phyloP scores from a whole-genome alignment of 805 yeast species.

The Metschnikowia dekortorum region DNA sequence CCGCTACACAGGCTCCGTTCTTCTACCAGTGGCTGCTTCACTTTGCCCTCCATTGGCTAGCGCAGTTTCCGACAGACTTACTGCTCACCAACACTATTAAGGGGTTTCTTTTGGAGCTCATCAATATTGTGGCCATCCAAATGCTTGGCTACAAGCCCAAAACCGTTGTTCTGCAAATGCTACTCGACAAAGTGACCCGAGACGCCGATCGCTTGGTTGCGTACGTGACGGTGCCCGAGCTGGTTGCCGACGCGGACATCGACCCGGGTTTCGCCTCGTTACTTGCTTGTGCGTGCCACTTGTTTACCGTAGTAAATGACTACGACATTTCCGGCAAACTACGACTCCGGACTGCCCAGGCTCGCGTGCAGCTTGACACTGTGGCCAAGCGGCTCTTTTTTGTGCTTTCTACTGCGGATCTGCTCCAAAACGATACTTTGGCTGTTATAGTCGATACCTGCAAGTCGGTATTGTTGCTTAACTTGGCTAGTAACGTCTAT shows the following conservation, averaged over 20 bases:
- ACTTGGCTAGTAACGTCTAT: constrained; percentile 25
- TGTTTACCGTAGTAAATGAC: constrained; percentile 35
- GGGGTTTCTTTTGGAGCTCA: constrained; percentile 29
- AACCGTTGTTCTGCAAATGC: constrained; percentile 16
- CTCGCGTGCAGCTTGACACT: constrained; percentile 28
- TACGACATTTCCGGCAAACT: constrained; percentile 30
- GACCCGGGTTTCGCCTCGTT: neutral
- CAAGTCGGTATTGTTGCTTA: constrained; percentile 29
- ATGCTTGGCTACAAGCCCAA: constrained; percentile 26
- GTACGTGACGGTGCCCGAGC: neutral
- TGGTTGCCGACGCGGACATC: neutral
- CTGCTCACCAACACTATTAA: constrained; percentile 23
- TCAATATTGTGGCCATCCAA: constrained; percentile 27
- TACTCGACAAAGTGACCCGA: constrained; percentile 18
- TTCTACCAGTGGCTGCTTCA: constrained; percentile 30
- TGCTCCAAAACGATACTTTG: neutral
- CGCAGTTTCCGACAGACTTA: constrained; percentile 12
- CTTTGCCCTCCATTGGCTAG: constrained; percentile 25
- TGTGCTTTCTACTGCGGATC: constrained; percentile 14
- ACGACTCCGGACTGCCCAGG: constrained; percentile 18
- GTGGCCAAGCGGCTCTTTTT: constrained; percentile 31
- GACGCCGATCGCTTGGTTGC: constrained; percentile 3
- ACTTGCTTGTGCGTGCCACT: constrained; percentile 21
- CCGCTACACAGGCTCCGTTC: constrained; percentile 7
- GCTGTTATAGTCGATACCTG: constrained; percentile 17